Evolutionary conservation across 1,139 yeast species (phyloP), one percentile per base, ranked within the genome.

Genomic region (Pichia cactophila): DNA sequence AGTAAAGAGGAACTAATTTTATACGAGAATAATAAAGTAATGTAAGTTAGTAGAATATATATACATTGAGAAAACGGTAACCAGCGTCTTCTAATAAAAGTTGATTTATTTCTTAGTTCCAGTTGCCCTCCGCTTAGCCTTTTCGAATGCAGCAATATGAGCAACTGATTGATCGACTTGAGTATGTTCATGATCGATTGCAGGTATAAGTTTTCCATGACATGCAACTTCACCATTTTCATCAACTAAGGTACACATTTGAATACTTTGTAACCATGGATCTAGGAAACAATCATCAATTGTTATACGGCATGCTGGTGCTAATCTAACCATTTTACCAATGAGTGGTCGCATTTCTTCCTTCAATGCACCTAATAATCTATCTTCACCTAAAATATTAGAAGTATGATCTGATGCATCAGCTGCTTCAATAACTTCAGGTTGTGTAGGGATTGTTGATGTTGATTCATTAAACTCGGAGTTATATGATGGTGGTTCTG

Each of bases 81-180:
- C 46, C 46, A 33, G 46, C 46, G 43, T 44, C 31, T 31, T 23
- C 11, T n/a, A 9, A 7, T 8, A 28, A 12, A 6, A 36, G 23
- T 36, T 7, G 3, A 35, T 17, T 45, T 44, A 48, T 28, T 51
- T 51, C 26, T 49, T 49, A 7, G 41, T 28, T 7, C 46, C 49
- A 26, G 48, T 52, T 50, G 44, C 48, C 50, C 76, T 74, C 63
- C 75, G 79, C 66, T 83, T 85, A 58, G 77, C 81, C 72, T 83
- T 86, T 63, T 90, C 97, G 58, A 88, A 76, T 47, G 94, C 86
- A 16, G 97, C 96, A 68, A 90, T 90, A 66, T 90, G 97, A 0
- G 97, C 97, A 60, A 87, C 95, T 52, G 88, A 83, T 65, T 87
- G 96, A 59, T 88, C 95, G 47, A 90, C 97, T 58, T 80, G 81